Evolutionary conservation across 441 rosid genomes (phyloP), one percentile per base, ranked within the genome.

Genomic region (Sinapis alba): DNA sequence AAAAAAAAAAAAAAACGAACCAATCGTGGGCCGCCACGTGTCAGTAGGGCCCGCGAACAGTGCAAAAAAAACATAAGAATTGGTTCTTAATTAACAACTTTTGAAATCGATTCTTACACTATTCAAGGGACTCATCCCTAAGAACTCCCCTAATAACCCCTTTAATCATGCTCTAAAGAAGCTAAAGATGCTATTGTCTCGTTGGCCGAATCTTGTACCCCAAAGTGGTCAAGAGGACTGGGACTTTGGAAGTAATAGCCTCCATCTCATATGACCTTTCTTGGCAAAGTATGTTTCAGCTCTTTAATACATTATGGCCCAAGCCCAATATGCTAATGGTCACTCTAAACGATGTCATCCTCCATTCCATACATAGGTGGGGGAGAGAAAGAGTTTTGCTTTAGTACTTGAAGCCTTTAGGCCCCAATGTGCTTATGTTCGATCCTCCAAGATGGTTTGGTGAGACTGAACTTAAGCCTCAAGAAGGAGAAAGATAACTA

Each of bases 371-470:
- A 5, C 58, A 50, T 43, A 19, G 30, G 59, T 23, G 6, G 1
- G 2, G 30, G 30, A 27, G 26, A 6, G 60, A 56, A n/a, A 21
- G 28, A 56, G 28, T 45, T 45, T 21, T 36, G 41, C 41, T n/a
- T n/a, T 36, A 9, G 41, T 36, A 36, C 12, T 36, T 9, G 41
- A 32, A 62, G 13, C 30, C 3, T 24, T 24, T 24, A 24, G 26
- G 26, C 26, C 26, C 30, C 71, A 32, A 32, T 32, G 38, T 32
- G 38, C 38, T 32, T 6, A 32, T 32, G 38, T 2, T 7, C 38
- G 10, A 32, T 32, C 38, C 38, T 32, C 9, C 9, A 32, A 80
- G 95, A 71, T 92, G 97, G 97, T 90, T 94, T 69, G 87, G 84
- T 65, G 97, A 94, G 83, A 30, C 56, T 79, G 50, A 61, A 78